Percentiles rank a stretch among this genome's conserved stretches.
phyloP scores from a whole-genome alignment of 116 monocot genomes.

The Papilionanthe hybrid region DNA sequence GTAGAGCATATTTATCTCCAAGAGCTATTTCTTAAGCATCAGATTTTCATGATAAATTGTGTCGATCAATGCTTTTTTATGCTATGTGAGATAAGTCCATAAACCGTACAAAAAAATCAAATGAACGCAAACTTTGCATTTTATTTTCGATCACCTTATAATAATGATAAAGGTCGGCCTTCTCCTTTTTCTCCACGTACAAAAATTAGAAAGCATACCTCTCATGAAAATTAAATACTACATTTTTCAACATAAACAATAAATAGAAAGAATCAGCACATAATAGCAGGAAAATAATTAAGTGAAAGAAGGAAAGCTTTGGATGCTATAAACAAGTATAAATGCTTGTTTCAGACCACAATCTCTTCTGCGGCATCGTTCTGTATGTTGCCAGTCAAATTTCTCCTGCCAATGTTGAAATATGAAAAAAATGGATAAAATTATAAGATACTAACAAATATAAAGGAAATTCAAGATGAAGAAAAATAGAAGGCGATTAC shows the following conservation, averaged over 20 bases:
- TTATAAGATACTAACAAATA: background rate
- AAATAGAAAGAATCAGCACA: background rate
- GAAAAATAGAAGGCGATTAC: background rate
- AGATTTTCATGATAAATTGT: too few relatives aligned
- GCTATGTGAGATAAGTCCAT: too few relatives aligned
- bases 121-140: too few relatives aligned
- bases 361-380: background rate
- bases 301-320: background rate
- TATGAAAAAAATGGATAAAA: background rate
- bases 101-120: too few relatives aligned
- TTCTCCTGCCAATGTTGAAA: background rate
- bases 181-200: too few relatives aligned
- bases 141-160: too few relatives aligned
- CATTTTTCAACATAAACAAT: background rate
- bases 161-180: too few relatives aligned
- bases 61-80: too few relatives aligned
- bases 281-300: background rate
- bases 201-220: too few relatives aligned
- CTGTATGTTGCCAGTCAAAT: background rate
- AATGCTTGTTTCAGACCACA: background rate
- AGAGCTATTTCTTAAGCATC: too few relatives aligned
- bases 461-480: background rate
- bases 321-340: background rate
- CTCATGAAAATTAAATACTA: too few relatives aligned
- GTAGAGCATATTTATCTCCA: too few relatives aligned